Percentiles rank a stretch among this genome's conserved stretches.
Evolutionary conservation across 2,329 filamentous ascomycete genomes (phyloP).

Genomic region (Arthrinium puccinioides): DNA sequence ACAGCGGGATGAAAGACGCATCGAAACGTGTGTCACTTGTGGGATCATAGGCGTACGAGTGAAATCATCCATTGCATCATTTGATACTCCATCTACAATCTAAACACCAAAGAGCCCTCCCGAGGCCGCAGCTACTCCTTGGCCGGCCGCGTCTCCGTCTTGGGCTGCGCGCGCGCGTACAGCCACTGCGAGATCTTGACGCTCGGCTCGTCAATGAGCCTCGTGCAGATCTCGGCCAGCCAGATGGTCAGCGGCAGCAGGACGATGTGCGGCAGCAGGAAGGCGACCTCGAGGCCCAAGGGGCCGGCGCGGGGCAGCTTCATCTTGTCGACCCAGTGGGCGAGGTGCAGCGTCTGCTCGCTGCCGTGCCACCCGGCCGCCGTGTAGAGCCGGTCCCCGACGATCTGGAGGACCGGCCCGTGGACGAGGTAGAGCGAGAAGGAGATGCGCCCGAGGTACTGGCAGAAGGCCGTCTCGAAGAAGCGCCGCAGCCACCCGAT

Average conservation of each 20-base stretch:
- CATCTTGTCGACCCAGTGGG: conserved; percentile 49
- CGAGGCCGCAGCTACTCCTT: not conserved
- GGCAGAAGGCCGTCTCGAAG: conserved; percentile 51
- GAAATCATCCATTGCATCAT: too few relatives aligned
- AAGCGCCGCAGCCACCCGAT: conserved; percentile 50
- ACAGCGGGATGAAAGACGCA: too few relatives aligned
- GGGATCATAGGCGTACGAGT: too few relatives aligned
- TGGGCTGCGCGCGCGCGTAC: conserved; percentile 38
- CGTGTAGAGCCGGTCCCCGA: conserved; percentile 58
- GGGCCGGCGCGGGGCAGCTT: conserved; percentile 48
- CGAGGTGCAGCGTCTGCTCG: conserved; percentile 41
- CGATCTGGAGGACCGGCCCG: conserved; percentile 49
- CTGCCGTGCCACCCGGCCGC: conserved; percentile 48
- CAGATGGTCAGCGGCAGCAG: conserved; percentile 53
- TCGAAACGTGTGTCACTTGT: too few relatives aligned
- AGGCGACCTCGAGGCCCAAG: conserved; percentile 52
- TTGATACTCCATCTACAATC: too few relatives aligned
- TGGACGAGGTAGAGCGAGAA: conserved; percentile 59
- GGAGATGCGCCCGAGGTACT: conserved; percentile 56
- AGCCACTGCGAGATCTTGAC: conserved; percentile 50
- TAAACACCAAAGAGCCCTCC: too few relatives aligned
- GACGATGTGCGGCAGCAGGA: conserved; percentile 52
- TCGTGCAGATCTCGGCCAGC: conserved; percentile 49
- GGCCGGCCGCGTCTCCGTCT: not conserved
- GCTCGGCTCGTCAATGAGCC: conserved; percentile 50